A percentile compares a stretch with the other conserved stretches of the same genome.
Evolutionary conservation across 2,329 filamentous ascomycete species (phyloP).

Genomic region (Pleomassaria siparia): DNA sequence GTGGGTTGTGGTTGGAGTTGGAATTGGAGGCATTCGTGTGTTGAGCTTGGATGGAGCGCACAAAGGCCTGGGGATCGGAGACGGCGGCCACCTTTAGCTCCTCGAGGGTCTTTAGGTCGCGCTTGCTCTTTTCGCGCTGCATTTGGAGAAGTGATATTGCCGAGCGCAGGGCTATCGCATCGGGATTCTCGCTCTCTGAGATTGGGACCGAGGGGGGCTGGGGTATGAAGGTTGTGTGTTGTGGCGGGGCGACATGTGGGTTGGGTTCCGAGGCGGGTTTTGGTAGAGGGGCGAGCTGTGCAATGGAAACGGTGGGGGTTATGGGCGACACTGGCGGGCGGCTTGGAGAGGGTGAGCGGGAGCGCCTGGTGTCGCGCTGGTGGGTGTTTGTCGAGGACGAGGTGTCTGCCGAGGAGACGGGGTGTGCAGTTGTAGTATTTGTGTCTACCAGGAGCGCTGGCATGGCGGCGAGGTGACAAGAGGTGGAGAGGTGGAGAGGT

Average conservation of each 20-base stretch:
- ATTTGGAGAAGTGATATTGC: slow-evolving; percentile 86
- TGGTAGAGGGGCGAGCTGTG: slow-evolving; percentile 38
- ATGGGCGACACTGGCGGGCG: slow-evolving; percentile 45
- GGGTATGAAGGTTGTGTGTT: slow-evolving; percentile 39
- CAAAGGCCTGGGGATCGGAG: slow-evolving; percentile 70
- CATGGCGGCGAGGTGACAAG: slow-evolving; percentile 35
- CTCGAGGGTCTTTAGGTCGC: slow-evolving; percentile 72
- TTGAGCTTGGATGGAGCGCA: slow-evolving; percentile 66
- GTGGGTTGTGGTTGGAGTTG: slow-evolving; percentile 31
- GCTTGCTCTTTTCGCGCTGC: slow-evolving; percentile 75
- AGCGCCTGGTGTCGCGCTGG: slow-evolving; percentile 22
- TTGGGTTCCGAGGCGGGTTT: slow-evolving; percentile 22
- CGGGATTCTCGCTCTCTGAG: slow-evolving; percentile 65
- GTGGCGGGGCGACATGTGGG: slow-evolving; percentile 30
- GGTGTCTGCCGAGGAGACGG: not conserved
- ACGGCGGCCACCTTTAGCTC: slow-evolving; percentile 71
- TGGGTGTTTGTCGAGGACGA: not conserved
- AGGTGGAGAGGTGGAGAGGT: not conserved
- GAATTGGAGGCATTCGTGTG: slow-evolving; percentile 43
- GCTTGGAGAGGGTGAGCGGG: slow-evolving; percentile 35
- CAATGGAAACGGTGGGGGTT: slow-evolving; percentile 39
- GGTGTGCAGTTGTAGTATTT: not conserved
- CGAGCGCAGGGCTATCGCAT: slow-evolving; percentile 82
- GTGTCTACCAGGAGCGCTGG: slow-evolving; percentile 37
- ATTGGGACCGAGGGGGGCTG: slow-evolving; percentile 50